A percentile compares a stretch with the other conserved stretches of the same genome.
Conservation (phyloP, 139 green algal genomes). For the Edaphochlamys debaryana region DNA sequence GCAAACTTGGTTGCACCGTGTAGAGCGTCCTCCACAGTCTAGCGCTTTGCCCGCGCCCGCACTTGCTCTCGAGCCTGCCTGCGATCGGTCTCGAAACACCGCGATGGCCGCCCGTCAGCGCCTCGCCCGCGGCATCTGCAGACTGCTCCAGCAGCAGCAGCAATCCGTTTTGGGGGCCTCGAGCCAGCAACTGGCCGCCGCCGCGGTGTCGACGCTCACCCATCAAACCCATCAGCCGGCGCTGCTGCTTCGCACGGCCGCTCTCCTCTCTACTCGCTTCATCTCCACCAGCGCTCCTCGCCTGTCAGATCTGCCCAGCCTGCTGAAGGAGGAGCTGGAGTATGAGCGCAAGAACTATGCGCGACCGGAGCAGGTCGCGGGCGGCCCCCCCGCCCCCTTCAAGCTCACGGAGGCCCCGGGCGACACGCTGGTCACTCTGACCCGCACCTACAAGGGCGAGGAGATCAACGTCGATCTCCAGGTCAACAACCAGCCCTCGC, state of each 20-base stretch:
- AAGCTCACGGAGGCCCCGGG: constrained; percentile 56
- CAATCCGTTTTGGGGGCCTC: too few species aligned
- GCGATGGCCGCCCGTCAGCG: constrained; percentile 4
- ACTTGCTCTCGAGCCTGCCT: background rate
- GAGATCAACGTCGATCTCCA: constrained; percentile 62
- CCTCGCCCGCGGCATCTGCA: constrained; percentile 3
- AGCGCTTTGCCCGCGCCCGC: background rate
- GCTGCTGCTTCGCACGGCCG: constrained; percentile 11
- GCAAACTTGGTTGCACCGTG: background rate
- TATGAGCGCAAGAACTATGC: constrained; percentile 58
- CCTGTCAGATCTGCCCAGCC: background rate
- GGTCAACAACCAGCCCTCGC: constrained; percentile 52
- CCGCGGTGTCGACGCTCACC: background rate
- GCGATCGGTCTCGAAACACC: background rate
- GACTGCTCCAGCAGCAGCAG: constrained; percentile 16
- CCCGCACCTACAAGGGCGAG: constrained; percentile 53
- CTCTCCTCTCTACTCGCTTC: background rate
- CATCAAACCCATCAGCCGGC: constrained; percentile 3
- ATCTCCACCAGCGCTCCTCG: constrained; percentile 1
- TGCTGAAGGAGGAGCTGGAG: constrained; percentile 49
- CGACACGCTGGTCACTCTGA: constrained; percentile 65
- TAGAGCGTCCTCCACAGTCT: background rate
- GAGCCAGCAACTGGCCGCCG: background rate
- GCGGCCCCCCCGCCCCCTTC: constrained; percentile 60
- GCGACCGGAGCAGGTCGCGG: constrained; percentile 43